Base-by-base conservation (phyloP, 139 green algal genomes). In the Asterochloris sp. region DNA sequence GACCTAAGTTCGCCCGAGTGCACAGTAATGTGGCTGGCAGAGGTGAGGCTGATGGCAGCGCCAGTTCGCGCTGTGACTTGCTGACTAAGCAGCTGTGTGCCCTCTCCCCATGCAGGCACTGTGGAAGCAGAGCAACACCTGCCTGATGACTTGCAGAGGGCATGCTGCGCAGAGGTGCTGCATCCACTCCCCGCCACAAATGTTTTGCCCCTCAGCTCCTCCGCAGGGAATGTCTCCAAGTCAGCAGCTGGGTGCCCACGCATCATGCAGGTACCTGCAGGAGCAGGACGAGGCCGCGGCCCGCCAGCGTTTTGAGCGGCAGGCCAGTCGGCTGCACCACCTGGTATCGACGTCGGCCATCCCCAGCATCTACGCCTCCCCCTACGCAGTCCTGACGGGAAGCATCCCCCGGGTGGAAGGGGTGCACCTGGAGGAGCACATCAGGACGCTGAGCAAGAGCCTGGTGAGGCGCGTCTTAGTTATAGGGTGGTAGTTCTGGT, bases 311-410 rank as follows among this genome's bases (percentile, higher is more conserved):
- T 83, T 92, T 67, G 78, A 60, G 17, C 47, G 67, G 27, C 79
- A 78, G 54, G 73, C 90, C 62, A 78, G 67, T 24, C 83, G 86
- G 73, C 83, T 93, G 82, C 91, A 92, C 82, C 90, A 93, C 88
- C 82, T 93, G 62, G 74, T 92, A 4, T 92, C 89, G 16, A 94
- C 91, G 1, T 14, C 47, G 17, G 73, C 27, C 17, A 82, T 85
- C 47, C 88, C 91, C 12, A 86, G 90, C 78, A 90, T 95, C 23
- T 94, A 93, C 80, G 89, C 79, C 66, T 91, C 88, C 8, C 88
- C 89, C n/a, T 90, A 90, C 73, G 85, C 85, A 11, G 74, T 85
- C 0, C 83, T 86, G 13, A 87, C 86, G 0, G 88, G 86, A 62
- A 86, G 63, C 17, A 69, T 90, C 54, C 87, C 88, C 21, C 62